These are phyloP conservation scores for Kluyveromyces wickerhamii DNA, from an alignment of 805 yeast genomes.

Conservation along the genomic window DNA sequence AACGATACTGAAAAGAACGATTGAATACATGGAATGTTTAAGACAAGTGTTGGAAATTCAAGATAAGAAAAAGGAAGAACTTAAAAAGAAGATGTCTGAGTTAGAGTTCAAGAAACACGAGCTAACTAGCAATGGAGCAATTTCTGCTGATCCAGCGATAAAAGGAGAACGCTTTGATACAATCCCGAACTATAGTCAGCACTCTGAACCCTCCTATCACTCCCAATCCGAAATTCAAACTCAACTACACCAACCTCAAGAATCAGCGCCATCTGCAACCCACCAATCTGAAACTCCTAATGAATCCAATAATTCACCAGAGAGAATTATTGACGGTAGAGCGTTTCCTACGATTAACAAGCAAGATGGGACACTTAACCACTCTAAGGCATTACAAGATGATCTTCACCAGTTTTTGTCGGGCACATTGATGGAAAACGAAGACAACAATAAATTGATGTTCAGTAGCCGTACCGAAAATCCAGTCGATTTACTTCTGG, in stretches of 20 bases:
- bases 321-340: slow-evolving; percentile 24
- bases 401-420: slow-evolving; percentile 27
- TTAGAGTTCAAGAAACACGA: slow-evolving; percentile 18
- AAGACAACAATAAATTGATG: slow-evolving; percentile 27
- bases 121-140: slow-evolving; percentile 3
- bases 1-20: slow-evolving; percentile 65
- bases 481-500: slow-evolving; percentile 25
- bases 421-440: slow-evolving; percentile 26
- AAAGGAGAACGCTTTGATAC: slow-evolving; percentile 2
- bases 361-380: slow-evolving; percentile 4
- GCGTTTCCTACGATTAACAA: slow-evolving; percentile 8
- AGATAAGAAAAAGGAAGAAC: slow-evolving; percentile 36
- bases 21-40: slow-evolving; percentile 67
- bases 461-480: slow-evolving; percentile 11
- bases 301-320: slow-evolving; percentile 11
- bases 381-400: slow-evolving; percentile 12
- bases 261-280: not conserved
- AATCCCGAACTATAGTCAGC: slow-evolving; percentile 4
- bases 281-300: not conserved
- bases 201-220: not conserved
- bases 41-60: slow-evolving; percentile 53
- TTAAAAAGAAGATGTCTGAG: slow-evolving; percentile 34
- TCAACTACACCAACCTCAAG: slow-evolving; percentile 2
- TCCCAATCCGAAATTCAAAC: no score
- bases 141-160: not conserved